Percentiles rank a stretch among this genome's conserved stretches.
phyloP scores from a whole-genome alignment of 1,284 basidiomycete genomes.

The Wolfiporia cocos region DNA sequence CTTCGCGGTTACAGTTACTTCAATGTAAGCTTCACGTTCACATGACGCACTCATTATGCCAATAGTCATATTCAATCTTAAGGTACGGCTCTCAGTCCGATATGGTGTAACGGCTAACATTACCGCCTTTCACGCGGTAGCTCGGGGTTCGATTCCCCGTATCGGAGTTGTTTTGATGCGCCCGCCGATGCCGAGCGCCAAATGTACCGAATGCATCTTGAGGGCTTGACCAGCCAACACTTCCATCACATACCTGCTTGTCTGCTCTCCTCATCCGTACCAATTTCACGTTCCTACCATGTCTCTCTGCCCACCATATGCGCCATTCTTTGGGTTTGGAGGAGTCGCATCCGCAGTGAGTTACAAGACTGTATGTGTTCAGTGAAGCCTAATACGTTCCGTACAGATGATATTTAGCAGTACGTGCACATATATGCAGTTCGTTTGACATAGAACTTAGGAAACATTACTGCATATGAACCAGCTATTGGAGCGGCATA shows the following conservation, averaged over 20 bases:
- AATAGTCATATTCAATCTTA: no score
- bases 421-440: constrained; percentile 30
- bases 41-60: no score
- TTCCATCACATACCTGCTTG: no score
- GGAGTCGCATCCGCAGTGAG: constrained; percentile 78
- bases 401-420: constrained; percentile 84
- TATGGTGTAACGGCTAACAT: background rate
- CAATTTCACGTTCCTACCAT: constrained; percentile 14
- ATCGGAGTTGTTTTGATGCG: constrained; percentile 24
- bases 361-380: constrained; percentile 11
- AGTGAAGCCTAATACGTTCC: constrained; percentile 1
- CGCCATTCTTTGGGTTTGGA: constrained; percentile 83
- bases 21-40: no score
- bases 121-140: constrained; percentile 43
- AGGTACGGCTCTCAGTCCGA: background rate
- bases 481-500: constrained; percentile 90
- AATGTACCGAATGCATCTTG: no score
- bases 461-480: background rate
- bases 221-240: no score
- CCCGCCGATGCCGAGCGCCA: background rate
- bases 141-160: constrained; percentile 51
- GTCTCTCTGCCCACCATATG: constrained; percentile 68
- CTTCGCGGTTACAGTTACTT: background rate
- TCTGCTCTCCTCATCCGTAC: background rate
- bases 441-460: background rate